Evolutionary conservation across 768 basidiomycete genomes (phyloP), one percentile per base, ranked within the genome.

Genomic region (Mycena filopes): DNA sequence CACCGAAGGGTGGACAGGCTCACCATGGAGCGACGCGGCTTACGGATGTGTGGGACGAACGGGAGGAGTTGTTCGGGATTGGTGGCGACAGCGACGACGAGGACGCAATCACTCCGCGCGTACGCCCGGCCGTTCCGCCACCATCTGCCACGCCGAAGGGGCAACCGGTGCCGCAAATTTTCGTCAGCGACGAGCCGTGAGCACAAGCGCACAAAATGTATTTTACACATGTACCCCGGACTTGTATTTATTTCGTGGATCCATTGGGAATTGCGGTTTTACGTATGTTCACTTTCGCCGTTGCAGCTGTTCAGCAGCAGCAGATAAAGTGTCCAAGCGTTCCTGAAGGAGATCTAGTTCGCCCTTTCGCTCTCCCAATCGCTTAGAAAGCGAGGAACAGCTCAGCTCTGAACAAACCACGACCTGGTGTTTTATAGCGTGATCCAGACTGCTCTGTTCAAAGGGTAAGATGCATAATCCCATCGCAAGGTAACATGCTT

Each of bases 11-110:
- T 72, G 68, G 47, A 15, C 64, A 57, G 68, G 80, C 73, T 9
- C 36, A 36, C 36, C 10, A 36, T 11, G 36, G 36, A 66, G 68
- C 67, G 33, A 72, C 76, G 54, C 83, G 83, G 21, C 78, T 91
- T 46, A 81, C 82, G 18, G 83, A 91, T 73, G 87, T 90, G 46
- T 94, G 92, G 92, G 89, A 93, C 66, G 90, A 91, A 69, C 84
- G 87, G 28, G 92, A 94, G 76, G 91, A 93, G 58, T 66, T 91
- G 36, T 92, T 94, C 74, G 87, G 82, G 45, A 81, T 92, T 55
- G 91, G 88, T 5, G 86, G 83, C 12, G 86, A 87, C 63, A 87
- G 87, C 69, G 88, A 89, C 51, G 80, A 84, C 21, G 89, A 91
- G 61, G 79, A 80, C 48, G 65, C 74, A 36, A 61, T 56, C 31